Conservation (phyloP, 352 stramenopile species). For the Globisporangium spiculum region DNA sequence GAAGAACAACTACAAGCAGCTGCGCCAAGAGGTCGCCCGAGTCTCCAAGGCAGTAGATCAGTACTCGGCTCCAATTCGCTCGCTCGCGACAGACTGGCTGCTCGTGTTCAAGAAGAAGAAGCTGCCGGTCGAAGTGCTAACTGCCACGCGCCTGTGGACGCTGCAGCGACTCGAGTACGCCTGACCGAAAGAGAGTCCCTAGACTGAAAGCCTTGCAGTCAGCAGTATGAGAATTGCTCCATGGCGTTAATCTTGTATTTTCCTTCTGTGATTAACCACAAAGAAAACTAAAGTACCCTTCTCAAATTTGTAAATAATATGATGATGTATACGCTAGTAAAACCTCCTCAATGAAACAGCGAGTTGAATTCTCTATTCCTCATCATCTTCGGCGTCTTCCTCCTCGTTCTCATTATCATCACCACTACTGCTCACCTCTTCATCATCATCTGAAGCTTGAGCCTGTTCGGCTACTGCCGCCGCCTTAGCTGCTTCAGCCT, state of each 20-base stretch:
- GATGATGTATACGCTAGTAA: neutral
- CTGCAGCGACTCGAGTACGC: constrained; percentile 39
- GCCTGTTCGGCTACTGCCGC: neutral
- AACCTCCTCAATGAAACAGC: neutral
- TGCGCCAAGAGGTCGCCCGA: constrained; percentile 33
- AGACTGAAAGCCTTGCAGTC: neutral
- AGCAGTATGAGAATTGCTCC: neutral
- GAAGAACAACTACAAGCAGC: constrained; percentile 36
- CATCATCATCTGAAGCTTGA: constrained; percentile 2
- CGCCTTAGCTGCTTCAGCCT: neutral
- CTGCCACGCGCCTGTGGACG: constrained; percentile 33
- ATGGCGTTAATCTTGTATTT: neutral
- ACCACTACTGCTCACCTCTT: neutral
- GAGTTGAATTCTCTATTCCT: neutral
- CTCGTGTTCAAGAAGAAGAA: constrained; percentile 41
- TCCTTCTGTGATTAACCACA: neutral
- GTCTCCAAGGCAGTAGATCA: constrained; percentile 4
- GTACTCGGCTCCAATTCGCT: constrained; percentile 2
- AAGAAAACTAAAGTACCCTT: neutral
- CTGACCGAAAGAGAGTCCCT: neutral
- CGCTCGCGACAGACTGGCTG: constrained; percentile 36
- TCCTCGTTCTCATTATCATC: constrained; percentile 9
- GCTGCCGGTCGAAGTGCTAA: constrained; percentile 45
- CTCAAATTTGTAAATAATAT: neutral
- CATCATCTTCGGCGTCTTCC: neutral